These are phyloP conservation scores for Cruciata laevipes DNA, from an alignment of 257 asterid species.

Conservation along the genomic window DNA sequence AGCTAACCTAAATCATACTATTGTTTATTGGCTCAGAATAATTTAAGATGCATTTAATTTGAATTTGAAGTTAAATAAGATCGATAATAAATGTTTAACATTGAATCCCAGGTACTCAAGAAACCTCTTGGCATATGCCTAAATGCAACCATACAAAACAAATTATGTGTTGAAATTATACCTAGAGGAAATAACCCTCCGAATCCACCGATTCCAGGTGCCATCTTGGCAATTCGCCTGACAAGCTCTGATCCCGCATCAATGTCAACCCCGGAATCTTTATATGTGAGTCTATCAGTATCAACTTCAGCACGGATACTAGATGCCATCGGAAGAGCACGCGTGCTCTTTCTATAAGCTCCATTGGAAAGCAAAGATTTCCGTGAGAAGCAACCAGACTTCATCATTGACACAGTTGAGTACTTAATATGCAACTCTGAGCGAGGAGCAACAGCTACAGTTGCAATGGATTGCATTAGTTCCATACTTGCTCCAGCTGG, in stretches of 20 bases:
- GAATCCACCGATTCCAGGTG: constrained; percentile 98
- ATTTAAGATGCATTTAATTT: too few relatives aligned
- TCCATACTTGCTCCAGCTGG: constrained; percentile 19
- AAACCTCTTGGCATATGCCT: background rate
- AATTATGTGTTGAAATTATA: constrained; percentile 12
- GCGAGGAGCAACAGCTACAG: constrained; percentile 1
- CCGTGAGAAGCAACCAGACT: background rate
- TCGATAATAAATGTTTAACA: background rate
- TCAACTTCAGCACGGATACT: constrained; percentile 25
- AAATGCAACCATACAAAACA: background rate
- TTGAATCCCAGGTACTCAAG: background rate
- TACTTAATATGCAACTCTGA: constrained; percentile 5
- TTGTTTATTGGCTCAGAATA: background rate
- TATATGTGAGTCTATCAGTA: constrained; percentile 56
- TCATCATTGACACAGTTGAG: constrained; percentile 16
- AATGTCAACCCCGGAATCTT: constrained; percentile 93
- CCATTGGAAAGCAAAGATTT: background rate
- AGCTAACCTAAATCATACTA: too few relatives aligned
- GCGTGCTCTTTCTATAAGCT: constrained; percentile 20
- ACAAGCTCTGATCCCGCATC: constrained; percentile 98
- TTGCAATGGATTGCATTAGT: constrained; percentile 15
- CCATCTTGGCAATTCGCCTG: constrained; percentile 82
- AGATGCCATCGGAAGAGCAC: constrained; percentile 26
- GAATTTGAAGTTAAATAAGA: background rate
- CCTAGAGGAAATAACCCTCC: constrained; percentile 96